Evolutionary conservation across 306 rosid genomes (phyloP).

Genomic region (Prunus davidiana): DNA sequence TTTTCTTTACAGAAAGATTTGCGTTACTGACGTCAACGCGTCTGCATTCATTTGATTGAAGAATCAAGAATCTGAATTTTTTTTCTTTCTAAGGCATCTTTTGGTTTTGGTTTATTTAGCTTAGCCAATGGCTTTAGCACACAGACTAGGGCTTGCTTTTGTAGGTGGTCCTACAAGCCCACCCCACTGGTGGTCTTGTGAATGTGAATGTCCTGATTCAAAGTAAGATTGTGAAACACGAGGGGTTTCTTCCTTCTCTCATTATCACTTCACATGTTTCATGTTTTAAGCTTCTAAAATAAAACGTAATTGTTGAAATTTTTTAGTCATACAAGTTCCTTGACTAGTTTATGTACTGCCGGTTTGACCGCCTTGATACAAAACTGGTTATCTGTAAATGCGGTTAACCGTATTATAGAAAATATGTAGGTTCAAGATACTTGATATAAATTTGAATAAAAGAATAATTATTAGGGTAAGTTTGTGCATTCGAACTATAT

Average conservation of each 20-base stretch:
- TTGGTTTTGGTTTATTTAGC: not conserved
- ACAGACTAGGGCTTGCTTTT: not conserved
- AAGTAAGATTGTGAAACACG: slow-evolving; percentile 3
- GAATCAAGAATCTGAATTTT: not conserved
- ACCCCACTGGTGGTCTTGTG: not conserved
- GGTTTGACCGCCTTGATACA: too few relatives aligned
- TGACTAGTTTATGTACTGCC: too few relatives aligned
- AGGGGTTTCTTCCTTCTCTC: not conserved
- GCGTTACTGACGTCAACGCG: not conserved
- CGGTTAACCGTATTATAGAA: too few relatives aligned
- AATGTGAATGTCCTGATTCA: not conserved
- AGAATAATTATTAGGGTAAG: too few relatives aligned
- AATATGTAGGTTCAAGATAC: too few relatives aligned
- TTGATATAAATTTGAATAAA: too few relatives aligned
- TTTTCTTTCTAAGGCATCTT: not conserved
- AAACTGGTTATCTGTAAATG: too few relatives aligned
- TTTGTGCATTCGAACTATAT: too few relatives aligned
- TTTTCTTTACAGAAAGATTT: not conserved
- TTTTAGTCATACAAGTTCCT: too few relatives aligned
- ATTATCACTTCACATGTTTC: too few relatives aligned
- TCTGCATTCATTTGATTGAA: not conserved
- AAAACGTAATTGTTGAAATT: too few relatives aligned
- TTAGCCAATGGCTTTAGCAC: not conserved
- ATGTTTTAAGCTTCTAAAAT: too few relatives aligned
- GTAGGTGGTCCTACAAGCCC: not conserved